Base-by-base conservation (phyloP, 306 rosid genomes). In the Alnus rubra region DNA sequence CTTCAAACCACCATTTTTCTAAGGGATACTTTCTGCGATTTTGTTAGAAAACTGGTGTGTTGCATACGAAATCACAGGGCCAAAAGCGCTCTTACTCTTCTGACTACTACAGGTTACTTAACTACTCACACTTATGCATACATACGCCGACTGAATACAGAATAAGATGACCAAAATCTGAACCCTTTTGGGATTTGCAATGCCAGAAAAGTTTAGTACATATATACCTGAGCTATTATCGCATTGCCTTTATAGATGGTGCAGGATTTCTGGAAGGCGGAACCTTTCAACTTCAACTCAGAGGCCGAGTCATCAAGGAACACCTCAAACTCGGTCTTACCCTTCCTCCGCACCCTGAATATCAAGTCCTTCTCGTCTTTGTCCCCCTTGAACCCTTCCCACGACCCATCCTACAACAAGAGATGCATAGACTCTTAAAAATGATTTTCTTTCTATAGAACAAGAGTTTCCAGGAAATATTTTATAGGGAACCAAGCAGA, bases 201-300 rank as follows among this genome's bases (percentile, higher is more conserved):
- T 14, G 78, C 15, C 35, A 62, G 74, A 62, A 14, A 67, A 11
- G 11, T n/a, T 74, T 12, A 52, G 35, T 8, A 63, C 14, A 33
- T 44, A 45, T 18, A 48, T 84, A 94, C 98, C 98, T 95, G 98
- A 62, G 97, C 98, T 15, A 95, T 89, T 75, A 90, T 81, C 55
- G 76, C 82, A 80, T 69, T 62, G 80, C 78, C 90, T 74, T 74
- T 79, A 77, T 88, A 92, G 55, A 95, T 83, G 74, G 75, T 84
- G 82, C 98, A 95, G 33, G 97, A 87, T 88, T 78, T 91, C 82
- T 64, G 82, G 81, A 82, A 92, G 71, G 97, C 92, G 11, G 74
- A 88, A 19, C 98, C 98, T 55, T 76, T 90, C 48, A 95, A 83
- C 81, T 77, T 89, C 81, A 92, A 77, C 69, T 86, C 80, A 18